Conservation (phyloP, 106 monocot species). For the Chionographis japonica region DNA sequence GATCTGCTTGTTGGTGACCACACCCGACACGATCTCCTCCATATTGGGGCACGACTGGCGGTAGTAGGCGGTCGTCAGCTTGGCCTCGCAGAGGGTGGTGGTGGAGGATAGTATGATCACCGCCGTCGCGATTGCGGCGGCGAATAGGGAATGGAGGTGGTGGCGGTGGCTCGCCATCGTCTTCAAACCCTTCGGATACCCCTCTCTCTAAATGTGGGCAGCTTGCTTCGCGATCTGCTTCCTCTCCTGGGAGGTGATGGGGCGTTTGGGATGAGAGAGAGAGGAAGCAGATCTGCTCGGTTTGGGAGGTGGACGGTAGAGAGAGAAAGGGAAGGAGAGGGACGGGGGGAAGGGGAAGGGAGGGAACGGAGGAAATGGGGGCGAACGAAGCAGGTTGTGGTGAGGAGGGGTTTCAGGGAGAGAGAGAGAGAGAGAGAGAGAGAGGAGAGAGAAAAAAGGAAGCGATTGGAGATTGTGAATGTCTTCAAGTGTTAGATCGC, state of each 20-base stretch:
- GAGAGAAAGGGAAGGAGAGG: background rate
- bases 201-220: background rate
- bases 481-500: too few species aligned
- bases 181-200: too few species aligned
- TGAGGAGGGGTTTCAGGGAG: constrained; percentile 9
- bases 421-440: too few species aligned
- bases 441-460: too few species aligned
- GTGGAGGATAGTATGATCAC: background rate
- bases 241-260: background rate
- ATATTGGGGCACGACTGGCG: constrained; percentile 25
- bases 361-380: background rate
- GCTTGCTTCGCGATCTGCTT: too few species aligned
- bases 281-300: too few species aligned
- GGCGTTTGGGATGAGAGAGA: too few species aligned
- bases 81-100: constrained; percentile 1
- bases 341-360: background rate
- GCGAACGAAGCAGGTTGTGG: background rate
- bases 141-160: background rate
- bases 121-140: background rate
- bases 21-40: constrained; percentile 26
- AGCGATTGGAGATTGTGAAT: too few species aligned
- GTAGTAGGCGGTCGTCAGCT: constrained; percentile 31
- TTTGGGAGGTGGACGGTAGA: too few species aligned
- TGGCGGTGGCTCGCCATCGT: background rate
- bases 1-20: constrained; percentile 35